Conservation (phyloP, 371 early-diverging fungal genomes). For the Nosema muscidifuracis region DNA sequence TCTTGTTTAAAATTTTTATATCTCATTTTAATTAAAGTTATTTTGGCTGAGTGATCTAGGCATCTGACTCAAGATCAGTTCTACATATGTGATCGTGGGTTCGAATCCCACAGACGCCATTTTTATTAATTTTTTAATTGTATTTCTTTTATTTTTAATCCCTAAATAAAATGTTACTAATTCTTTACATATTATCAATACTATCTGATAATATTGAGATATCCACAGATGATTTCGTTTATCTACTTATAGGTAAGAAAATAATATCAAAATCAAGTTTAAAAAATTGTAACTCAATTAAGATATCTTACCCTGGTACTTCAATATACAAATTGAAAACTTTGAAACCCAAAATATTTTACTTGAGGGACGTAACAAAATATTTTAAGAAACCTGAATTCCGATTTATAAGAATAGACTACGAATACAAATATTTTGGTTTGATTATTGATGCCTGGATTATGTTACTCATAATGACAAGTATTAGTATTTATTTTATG, state of each 20-base stretch:
- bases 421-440: background rate
- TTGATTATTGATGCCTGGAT: background rate
- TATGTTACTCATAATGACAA: background rate
- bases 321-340: background rate
- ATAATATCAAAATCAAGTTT: background rate
- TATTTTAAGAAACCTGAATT: background rate
- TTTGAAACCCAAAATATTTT: background rate
- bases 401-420: slow-evolving; percentile 8
- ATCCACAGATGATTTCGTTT: background rate
- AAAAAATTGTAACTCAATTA: background rate
- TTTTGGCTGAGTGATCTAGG: slow-evolving; percentile 62
- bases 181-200: background rate
- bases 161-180: no score
- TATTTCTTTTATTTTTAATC: no score
- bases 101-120: slow-evolving; percentile 61
- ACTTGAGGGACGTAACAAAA: background rate
- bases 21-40: slow-evolving; percentile 31
- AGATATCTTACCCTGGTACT: slow-evolving; percentile 3
- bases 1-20: no score
- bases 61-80: slow-evolving; percentile 59
- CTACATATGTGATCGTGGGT: slow-evolving; percentile 51
- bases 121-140: slow-evolving; percentile 17
- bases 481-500: background rate
- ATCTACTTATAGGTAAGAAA: background rate
- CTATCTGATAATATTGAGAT: slow-evolving; percentile 1